Evolutionary conservation across 345 rosid genomes (phyloP).

Genomic region (Abelmoschus esculentus): DNA sequence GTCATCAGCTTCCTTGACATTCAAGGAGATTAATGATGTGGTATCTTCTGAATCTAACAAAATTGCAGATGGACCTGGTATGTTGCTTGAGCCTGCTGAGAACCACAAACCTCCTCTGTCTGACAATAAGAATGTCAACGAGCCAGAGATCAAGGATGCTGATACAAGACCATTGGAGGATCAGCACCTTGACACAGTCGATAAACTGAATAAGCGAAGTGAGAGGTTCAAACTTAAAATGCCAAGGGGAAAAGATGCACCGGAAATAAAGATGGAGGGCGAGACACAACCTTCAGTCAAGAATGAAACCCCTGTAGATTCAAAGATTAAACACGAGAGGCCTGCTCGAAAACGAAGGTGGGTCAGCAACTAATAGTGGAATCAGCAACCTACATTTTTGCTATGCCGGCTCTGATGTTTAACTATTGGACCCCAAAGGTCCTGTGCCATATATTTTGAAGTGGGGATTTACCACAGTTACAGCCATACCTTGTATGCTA

Average conservation of each 20-base stretch:
- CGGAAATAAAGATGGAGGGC: constrained; percentile 49
- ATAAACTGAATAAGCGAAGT: constrained; percentile 93
- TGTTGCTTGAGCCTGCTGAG: constrained; percentile 30
- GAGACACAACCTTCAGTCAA: constrained; percentile 45
- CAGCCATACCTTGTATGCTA: background rate
- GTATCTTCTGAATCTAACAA: constrained; percentile 34
- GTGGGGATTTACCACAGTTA: constrained; percentile 15
- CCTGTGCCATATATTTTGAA: constrained; percentile 1
- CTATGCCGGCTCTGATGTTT: background rate
- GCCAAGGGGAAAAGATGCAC: constrained; percentile 64
- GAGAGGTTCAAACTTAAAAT: constrained; percentile 95
- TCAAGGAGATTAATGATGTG: background rate
- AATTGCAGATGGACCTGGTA: constrained; percentile 28
- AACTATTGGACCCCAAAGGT: constrained; percentile 8
- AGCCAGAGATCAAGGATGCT: constrained; percentile 48
- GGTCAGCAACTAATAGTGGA: constrained; percentile 48
- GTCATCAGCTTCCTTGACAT: constrained; percentile 55
- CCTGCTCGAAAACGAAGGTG: constrained; percentile 89
- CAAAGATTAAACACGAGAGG: constrained; percentile 78
- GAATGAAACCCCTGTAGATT: constrained; percentile 43
- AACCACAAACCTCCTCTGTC: constrained; percentile 26
- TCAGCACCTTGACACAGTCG: constrained; percentile 78
- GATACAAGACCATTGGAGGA: constrained; percentile 50
- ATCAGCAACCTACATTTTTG: background rate
- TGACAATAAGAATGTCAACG: constrained; percentile 41